Percentiles rank a stretch among this genome's conserved stretches.
Conservation (phyloP, 345 rosid genomes). For the Eucalyptus rudis region DNA sequence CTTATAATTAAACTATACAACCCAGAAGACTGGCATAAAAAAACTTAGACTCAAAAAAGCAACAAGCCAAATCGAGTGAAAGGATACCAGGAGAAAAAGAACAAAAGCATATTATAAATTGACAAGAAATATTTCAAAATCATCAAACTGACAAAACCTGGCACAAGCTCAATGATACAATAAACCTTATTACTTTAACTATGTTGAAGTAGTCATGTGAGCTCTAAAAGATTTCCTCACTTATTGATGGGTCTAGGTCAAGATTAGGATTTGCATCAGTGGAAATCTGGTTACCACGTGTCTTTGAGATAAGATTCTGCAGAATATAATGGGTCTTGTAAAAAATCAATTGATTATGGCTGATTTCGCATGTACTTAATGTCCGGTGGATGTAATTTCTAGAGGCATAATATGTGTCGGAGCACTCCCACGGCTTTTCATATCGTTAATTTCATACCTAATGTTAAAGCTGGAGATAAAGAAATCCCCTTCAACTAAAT, state of each 20-base stretch:
- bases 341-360: neutral
- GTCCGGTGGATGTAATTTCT: neutral
- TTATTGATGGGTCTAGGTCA: neutral
- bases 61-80: no score
- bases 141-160: neutral
- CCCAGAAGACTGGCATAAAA: no score
- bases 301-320: neutral
- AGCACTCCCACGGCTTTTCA: neutral
- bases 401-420: neutral
- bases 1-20: no score
- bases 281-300: neutral
- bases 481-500: neutral
- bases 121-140: neutral
- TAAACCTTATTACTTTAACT: no score
- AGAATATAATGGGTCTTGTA: neutral
- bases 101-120: neutral
- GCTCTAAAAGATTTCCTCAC: neutral
- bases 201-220: neutral
- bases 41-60: no score
- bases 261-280: neutral
- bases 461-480: neutral
- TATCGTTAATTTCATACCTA: no score
- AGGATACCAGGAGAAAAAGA: no score
- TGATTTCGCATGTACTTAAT: neutral
- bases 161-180: neutral